Conservation (phyloP, 805 yeast species). For the Wickerhamomyces strasburgensis region DNA sequence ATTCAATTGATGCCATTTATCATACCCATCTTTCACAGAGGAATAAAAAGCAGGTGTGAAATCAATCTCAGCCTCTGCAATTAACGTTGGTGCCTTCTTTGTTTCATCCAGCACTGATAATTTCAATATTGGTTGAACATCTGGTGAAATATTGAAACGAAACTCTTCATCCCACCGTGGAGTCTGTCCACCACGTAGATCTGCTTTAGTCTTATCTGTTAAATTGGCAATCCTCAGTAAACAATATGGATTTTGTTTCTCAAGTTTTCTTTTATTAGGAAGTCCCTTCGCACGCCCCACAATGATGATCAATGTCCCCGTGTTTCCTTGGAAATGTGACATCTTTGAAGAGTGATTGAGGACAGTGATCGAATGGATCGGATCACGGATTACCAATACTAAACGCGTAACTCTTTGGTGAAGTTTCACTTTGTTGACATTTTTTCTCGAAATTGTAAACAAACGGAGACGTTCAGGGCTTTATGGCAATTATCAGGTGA, state of each 20-base stretch:
- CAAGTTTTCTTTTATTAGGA: slow-evolving; percentile 80
- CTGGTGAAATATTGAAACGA: slow-evolving; percentile 60
- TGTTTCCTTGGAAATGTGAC: slow-evolving; percentile 27
- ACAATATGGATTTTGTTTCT: slow-evolving; percentile 91
- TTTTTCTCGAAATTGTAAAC: no score
- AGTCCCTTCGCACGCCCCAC: slow-evolving; percentile 79
- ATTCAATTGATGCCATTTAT: slow-evolving; percentile 73
- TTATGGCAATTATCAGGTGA: no score
- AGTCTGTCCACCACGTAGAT: slow-evolving; percentile 88
- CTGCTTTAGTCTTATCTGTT: slow-evolving; percentile 73
- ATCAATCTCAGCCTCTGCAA: slow-evolving; percentile 78
- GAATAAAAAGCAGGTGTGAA: slow-evolving; percentile 67
- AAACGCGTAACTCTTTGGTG: no score
- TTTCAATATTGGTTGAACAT: slow-evolving; percentile 56
- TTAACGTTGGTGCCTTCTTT: slow-evolving; percentile 78
- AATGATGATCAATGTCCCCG: slow-evolving; percentile 63
- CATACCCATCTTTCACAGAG: slow-evolving; percentile 69
- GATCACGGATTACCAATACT: no score
- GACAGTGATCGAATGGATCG: no score
- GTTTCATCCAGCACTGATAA: slow-evolving; percentile 81
- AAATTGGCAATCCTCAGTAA: slow-evolving; percentile 75
- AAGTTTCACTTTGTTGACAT: background rate
- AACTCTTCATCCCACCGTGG: slow-evolving; percentile 84
- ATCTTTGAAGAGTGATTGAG: no score
- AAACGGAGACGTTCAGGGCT: no score